Base-by-base conservation (phyloP, 1,284 basidiomycete species). In the Ustilago trichophora region DNA sequence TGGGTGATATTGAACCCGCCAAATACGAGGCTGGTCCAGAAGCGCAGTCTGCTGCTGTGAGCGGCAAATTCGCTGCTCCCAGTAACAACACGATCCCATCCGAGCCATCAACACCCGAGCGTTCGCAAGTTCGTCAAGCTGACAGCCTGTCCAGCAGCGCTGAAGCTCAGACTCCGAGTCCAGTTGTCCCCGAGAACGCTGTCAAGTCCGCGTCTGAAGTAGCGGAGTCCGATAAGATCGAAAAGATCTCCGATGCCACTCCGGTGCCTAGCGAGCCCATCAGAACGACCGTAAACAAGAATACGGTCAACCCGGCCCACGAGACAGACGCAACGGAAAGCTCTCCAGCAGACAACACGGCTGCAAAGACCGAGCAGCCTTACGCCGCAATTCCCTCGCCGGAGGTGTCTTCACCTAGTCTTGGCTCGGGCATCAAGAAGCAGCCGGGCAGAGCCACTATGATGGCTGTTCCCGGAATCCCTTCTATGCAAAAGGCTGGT, bases 391-490 rank as follows among this genome's bases (percentile, higher is more conserved):
- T 40, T 12, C 18, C 40, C 12, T 7, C 32, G 6, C 11, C 32
- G 6, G 45, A 64, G 25, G 16, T 47, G 3, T 48, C 50, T 13
- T 54, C 55, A 27, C 46, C 62, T 11, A 47, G 33, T 21, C 37
- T 50, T 18, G 47, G 53, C 21, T 51, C 64, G 0, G 65, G 65
- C 0, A 73, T 75, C 52, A 71, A 71, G 38, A 62, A 57, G 36
- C 76, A 78, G 40, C 76, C 76, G 3, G 62, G 46, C 4, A 46
- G 75, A 26, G 69, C 74, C 10, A 45, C 69, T 4, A 78, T 78
- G 76, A 78, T 78, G 76, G 64, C 73, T 1, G 55, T 78, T 1
- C 76, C 76, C 3, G 76, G 76, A 0, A 78, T 78, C 21, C 76
- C 70, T 4, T 59, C 71, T 3, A 73, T 69, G 57, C 70, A 75